Base-by-base conservation (phyloP, 2,329 filamentous ascomycete species). In the Aspergillus versicolor region DNA sequence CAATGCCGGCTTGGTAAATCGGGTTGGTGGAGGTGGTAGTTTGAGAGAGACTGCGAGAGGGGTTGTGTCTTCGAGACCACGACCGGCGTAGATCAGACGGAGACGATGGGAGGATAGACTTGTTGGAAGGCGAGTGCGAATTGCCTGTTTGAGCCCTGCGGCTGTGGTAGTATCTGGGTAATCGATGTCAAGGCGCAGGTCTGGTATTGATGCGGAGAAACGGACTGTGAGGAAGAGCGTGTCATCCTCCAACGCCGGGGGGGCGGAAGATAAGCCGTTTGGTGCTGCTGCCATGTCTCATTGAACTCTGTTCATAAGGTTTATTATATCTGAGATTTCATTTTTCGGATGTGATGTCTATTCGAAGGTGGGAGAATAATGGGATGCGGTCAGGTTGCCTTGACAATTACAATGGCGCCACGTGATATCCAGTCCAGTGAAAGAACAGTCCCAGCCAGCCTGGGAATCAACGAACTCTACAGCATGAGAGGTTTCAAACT, bases 61-160 rank as follows among this genome's bases (percentile, higher is more conserved):
- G 9, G 84, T 82, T 37, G 80, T 77, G 72, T 97, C 92, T 63
- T 88, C 82, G 49, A 97, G 86, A 58, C 96, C 88, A 70, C 90
- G 92, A 60, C 94, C 94, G 50, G 90, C 85, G 73, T 96, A 87
- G 72, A 97, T 97, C 62, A 99, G 86, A 58, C 93, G 91, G 32
- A 97, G 84, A 37, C 91, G 88, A 61, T 85, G 86, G 42, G 83
- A 80, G 13, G 86, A 83, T 61, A 87, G 81, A 34, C 83, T 77
- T 34, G 78, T 69, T 5, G 87, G 81, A 21, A 97, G 84, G 45
- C 88, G 83, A 8, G 81, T 75, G 64, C 94, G 91, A 70, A 97
- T 90, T 51, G 89, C 82, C 66, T 89, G 88, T 74, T 96, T 96
- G 56, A 97, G 83, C 2, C 88, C 85, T 54, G 91, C 83, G 53